These are phyloP conservation scores for Jacaranda copaia DNA, from an alignment of 257 asterid genomes.

Conservation along the genomic window DNA sequence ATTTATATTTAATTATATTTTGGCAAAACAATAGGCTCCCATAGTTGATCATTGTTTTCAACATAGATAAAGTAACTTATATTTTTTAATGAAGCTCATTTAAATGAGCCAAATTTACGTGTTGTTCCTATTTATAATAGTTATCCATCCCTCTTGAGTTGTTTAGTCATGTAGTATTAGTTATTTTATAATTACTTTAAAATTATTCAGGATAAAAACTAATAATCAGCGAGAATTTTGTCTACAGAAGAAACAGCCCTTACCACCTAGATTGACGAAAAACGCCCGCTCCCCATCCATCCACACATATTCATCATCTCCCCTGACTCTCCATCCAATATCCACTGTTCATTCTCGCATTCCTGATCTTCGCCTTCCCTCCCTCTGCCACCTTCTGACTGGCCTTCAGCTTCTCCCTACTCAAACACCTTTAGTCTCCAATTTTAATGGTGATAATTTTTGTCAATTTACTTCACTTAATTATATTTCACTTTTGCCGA, in stretches of 20 bases:
- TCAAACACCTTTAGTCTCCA: constrained; percentile 8
- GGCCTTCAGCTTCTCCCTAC: constrained; percentile 4
- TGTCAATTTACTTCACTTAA: constrained; percentile 7
- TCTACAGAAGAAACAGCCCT: constrained; percentile 20
- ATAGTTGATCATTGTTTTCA: too few species aligned
- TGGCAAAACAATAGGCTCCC: too few species aligned
- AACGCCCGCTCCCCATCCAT: constrained; percentile 35
- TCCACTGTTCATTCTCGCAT: constrained; percentile 45
- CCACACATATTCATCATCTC: constrained; percentile 43
- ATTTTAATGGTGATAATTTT: constrained; percentile 30
- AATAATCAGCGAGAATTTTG: too few species aligned
- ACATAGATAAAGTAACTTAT: too few species aligned
- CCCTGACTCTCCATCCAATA: constrained; percentile 43
- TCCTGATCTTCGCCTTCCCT: constrained; percentile 34
- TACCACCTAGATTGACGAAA: constrained; percentile 48
- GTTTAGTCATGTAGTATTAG: too few species aligned
- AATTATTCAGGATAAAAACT: too few species aligned
- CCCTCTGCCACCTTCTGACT: constrained; percentile 28
- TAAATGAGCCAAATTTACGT: too few species aligned
- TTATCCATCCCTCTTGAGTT: too few species aligned
- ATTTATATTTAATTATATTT: too few species aligned
- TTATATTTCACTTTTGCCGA: not conserved
- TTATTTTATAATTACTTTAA: too few species aligned
- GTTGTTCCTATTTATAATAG: too few species aligned
- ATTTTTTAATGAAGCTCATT: too few species aligned